Evolutionary conservation across 108 stramenopile genomes (phyloP).

Genomic region (Aurantiochytrium sp.): DNA sequence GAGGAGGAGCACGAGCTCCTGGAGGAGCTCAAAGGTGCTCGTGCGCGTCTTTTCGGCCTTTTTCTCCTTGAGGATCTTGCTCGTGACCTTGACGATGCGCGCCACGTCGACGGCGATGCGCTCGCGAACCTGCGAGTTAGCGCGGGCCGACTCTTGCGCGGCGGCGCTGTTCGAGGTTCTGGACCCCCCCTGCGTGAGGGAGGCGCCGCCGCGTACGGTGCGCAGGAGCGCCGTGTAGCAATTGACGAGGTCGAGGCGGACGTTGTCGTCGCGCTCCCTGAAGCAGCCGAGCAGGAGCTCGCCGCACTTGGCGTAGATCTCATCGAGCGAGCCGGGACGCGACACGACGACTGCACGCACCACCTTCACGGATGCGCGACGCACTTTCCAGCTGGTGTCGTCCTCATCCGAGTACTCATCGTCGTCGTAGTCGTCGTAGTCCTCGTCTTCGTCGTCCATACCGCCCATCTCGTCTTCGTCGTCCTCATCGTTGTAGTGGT

Average conservation of each 20-base stretch:
- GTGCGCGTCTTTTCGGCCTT: constrained; percentile 75
- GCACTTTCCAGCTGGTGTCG: constrained; percentile 94
- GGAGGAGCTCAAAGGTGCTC: constrained; percentile 61
- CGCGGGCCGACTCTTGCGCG: neutral
- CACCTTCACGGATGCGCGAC: constrained; percentile 71
- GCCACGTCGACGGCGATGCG: constrained; percentile 34
- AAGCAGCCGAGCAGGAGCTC: constrained; percentile 75
- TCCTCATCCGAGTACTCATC: constrained; percentile 80
- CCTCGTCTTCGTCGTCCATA: constrained; percentile 50
- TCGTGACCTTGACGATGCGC: neutral
- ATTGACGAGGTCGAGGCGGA: constrained; percentile 83
- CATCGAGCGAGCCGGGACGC: constrained; percentile 42
- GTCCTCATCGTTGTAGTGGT: constrained; percentile 82
- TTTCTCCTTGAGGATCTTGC: constrained; percentile 61
- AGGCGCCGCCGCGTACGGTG: constrained; percentile 41
- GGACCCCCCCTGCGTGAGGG: neutral
- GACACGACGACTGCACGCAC: constrained; percentile 41
- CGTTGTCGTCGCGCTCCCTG: constrained; percentile 97
- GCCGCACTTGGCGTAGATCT: constrained; percentile 52
- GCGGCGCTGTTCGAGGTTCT: neutral
- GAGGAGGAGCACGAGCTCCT: constrained; percentile 66
- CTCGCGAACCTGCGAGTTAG: neutral
- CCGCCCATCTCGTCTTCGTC: constrained; percentile 53
- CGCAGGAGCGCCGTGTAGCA: constrained; percentile 76
- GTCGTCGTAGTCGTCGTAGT: constrained; percentile 50